These are phyloP conservation scores for Lentinula detonsa DNA, from an alignment of 768 basidiomycete species.

Conservation along the genomic window DNA sequence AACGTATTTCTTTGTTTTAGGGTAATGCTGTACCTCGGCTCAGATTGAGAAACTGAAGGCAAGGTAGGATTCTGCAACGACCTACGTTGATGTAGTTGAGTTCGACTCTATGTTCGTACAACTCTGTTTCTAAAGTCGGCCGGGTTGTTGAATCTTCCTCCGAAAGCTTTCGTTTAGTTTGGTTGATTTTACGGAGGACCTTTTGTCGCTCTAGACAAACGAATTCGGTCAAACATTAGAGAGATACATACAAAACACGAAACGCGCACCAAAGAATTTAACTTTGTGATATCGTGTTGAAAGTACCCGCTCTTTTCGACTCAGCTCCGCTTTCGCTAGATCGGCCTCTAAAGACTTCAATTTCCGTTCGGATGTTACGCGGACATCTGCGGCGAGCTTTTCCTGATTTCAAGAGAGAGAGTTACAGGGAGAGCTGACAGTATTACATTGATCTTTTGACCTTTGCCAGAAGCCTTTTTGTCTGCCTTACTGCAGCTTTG, in stretches of 20 bases:
- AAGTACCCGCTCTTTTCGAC: slow-evolving; percentile 64
- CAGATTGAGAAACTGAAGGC: not conserved
- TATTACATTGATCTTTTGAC: slow-evolving; percentile 26
- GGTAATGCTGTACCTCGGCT: slow-evolving; percentile 57
- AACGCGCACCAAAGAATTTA: slow-evolving; percentile 85
- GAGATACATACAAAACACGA: not conserved
- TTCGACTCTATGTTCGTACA: slow-evolving; percentile 73
- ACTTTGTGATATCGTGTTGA: slow-evolving; percentile 82
- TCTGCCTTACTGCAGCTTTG: slow-evolving; percentile 80
- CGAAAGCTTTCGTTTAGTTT: slow-evolving; percentile 51
- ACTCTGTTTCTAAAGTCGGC: slow-evolving; percentile 34
- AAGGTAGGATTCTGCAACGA: not conserved
- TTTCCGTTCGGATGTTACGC: slow-evolving; percentile 76
- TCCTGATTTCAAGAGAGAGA: slow-evolving; percentile 38
- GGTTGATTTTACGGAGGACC: slow-evolving; percentile 68
- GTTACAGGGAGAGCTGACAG: not conserved
- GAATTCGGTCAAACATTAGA: not conserved
- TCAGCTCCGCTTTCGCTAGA: slow-evolving; percentile 54
- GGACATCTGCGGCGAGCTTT: slow-evolving; percentile 76
- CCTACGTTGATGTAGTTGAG: slow-evolving; percentile 84
- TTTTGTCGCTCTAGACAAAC: slow-evolving; percentile 73
- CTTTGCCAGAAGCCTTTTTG: slow-evolving; percentile 76
- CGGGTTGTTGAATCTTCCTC: slow-evolving; percentile 28
- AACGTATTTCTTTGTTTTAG: slow-evolving; percentile 82
- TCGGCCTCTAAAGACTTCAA: slow-evolving; percentile 71